A percentile compares a stretch with the other conserved stretches of the same genome.
phyloP scores from a whole-genome alignment of 305 asterid species.

The Fraxinus platypoda region DNA sequence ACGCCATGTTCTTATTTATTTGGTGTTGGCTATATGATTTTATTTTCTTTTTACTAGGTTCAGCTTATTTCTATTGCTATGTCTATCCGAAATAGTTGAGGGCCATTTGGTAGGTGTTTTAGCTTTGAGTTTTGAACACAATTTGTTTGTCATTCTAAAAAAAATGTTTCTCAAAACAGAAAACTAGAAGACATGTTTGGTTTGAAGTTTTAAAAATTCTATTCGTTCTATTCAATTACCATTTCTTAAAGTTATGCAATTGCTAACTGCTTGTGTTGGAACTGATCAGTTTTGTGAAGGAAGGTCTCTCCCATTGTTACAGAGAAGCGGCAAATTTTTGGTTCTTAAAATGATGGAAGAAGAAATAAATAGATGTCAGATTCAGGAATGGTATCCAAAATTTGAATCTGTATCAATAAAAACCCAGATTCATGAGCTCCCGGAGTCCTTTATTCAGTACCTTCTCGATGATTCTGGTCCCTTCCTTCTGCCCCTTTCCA shows the following conservation, averaged over 20 bases:
- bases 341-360: constrained; percentile 53
- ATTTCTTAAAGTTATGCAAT: background rate
- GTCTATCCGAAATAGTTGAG: no score
- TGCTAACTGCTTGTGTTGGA: background rate
- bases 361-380: constrained; percentile 78
- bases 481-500: constrained; percentile 73
- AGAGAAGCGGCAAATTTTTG: background rate
- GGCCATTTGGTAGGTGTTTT: no score
- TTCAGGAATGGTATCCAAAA: constrained; percentile 90
- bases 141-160: no score
- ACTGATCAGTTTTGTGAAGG: background rate
- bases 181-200: no score
- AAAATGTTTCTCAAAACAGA: no score
- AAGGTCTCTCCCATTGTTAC: background rate
- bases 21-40: background rate
- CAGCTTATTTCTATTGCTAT: background rate
- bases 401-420: constrained; percentile 63
- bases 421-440: constrained; percentile 65
- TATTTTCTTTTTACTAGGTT: background rate
- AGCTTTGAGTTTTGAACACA: no score
- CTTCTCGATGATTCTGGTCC: constrained; percentile 70
- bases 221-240: background rate
- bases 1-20: no score
- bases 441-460: constrained; percentile 65
- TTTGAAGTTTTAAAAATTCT: background rate